Evolutionary conservation across 805 yeast species (phyloP), one percentile per base, ranked within the genome.

Genomic region (Yarrowia phangngaensis): DNA sequence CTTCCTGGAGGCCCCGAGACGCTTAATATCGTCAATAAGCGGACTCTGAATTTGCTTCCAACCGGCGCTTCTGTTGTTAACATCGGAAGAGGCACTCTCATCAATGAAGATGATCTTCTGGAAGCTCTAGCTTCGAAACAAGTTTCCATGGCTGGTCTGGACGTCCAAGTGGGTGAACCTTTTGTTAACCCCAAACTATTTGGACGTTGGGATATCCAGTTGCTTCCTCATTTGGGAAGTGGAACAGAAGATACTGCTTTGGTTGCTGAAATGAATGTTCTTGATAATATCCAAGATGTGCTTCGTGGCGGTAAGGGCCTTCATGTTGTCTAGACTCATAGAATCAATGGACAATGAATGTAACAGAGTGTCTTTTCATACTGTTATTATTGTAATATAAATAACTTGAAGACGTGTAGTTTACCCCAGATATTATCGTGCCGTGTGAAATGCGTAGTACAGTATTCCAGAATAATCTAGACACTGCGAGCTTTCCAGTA

Each of bases 211-310:
- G 87, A 83, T 60, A 84, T 83, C 12, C 64, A 79, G 0, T 64
- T 80, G 33, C 71, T 82, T 9, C 92, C 92, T 2, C 92, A 84
- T 61, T 60, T 82, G 36, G 92, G 86, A 0, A 79, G 86, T 16
- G 73, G 82, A 4, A 81, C 87, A 0, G 31, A 45, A 11, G 60
- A 60, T 8, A 46, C 52, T 13, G 45, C 43, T 6, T 26, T 48
- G 8, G 36, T 17, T 13, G 51, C 59, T 2, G 60, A 64, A 8
- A 80, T 79, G 52, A 76, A 76, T 56, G 79, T 85, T 17, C 60
- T 83, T 60, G 61, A 70, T 45, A 82, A 82, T 59, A 74, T 83
- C 13, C 41, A 55, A 16, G 16, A 40, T 13, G 54, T 55, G 6
- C 13, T 54, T 4, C 14, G 23, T 4, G 52, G 52, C 6, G 53